Percentiles rank a stretch among this genome's conserved stretches.
Evolutionary conservation across 1,284 basidiomycete species (phyloP).

Genomic region (Violaceomyces palustris): DNA sequence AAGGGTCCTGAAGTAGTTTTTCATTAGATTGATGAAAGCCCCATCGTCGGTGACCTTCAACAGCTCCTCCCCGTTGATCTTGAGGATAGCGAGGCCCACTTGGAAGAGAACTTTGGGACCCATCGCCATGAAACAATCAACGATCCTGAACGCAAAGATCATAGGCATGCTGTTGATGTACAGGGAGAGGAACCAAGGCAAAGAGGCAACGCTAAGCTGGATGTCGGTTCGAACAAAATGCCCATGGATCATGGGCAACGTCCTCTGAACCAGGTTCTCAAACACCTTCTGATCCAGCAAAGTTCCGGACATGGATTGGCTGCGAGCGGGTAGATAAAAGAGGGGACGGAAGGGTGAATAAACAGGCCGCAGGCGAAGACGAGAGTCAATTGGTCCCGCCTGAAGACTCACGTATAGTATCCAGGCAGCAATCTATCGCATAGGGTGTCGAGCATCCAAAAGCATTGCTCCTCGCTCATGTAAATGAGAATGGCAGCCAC

Average conservation of each 20-base stretch:
- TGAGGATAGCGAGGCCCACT: slow-evolving; percentile 87
- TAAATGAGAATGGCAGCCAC: slow-evolving; percentile 84
- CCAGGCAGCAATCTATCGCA: slow-evolving; percentile 92
- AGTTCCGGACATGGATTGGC: slow-evolving; percentile 97
- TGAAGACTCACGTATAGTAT: slow-evolving; percentile 71
- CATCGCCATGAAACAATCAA: slow-evolving; percentile 99
- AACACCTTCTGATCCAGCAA: slow-evolving; percentile 96
- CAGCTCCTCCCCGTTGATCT: slow-evolving; percentile 92
- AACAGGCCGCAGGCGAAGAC: neutral
- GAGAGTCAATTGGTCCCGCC: too few species aligned
- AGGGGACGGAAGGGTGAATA: neutral
- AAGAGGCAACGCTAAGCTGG: slow-evolving; percentile 89
- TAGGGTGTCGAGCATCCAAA: slow-evolving; percentile 92
- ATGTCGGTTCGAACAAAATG: slow-evolving; percentile 89
- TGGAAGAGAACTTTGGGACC: slow-evolving; percentile 97
- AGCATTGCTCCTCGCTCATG: slow-evolving; percentile 98
- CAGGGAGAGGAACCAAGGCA: slow-evolving; percentile 88
- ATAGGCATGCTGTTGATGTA: slow-evolving; percentile 99
- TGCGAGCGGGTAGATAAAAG: slow-evolving; percentile 50
- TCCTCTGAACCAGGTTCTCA: slow-evolving; percentile 86
- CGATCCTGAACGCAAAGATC: slow-evolving; percentile 96
- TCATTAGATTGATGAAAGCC: slow-evolving; percentile 69
- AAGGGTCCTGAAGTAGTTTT: slow-evolving; percentile 82
- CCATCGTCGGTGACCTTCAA: slow-evolving; percentile 96
- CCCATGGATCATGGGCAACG: slow-evolving; percentile 72